These are phyloP conservation scores for Setaria italica DNA, from an alignment of 202 grass and related monocot genomes.

Conservation along the genomic window DNA sequence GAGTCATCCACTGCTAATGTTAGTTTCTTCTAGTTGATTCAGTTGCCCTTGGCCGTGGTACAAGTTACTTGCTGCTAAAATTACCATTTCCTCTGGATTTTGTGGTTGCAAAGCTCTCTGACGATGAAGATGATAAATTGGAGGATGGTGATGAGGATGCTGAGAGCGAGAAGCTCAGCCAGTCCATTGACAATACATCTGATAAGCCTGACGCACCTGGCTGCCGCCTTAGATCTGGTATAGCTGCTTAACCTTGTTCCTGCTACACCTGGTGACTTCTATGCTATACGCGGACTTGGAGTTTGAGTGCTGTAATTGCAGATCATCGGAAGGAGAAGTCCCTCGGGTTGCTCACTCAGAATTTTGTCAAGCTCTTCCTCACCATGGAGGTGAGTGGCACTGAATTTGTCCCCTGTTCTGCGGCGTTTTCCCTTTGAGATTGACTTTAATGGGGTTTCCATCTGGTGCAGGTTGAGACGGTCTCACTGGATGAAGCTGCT, in stretches of 20 bases:
- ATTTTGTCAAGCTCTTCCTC: constrained; percentile 96
- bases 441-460: constrained; percentile 10
- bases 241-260: background rate
- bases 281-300: background rate
- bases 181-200: constrained; percentile 37
- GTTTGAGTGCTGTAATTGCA: background rate
- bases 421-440: background rate
- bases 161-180: constrained; percentile 64
- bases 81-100: background rate
- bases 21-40: constrained; percentile 20
- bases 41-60: background rate
- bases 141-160: constrained; percentile 58
- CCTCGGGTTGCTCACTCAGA: constrained; percentile 84
- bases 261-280: background rate
- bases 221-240: constrained; percentile 72
- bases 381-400: constrained; percentile 63
- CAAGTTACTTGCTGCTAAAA: constrained; percentile 25
- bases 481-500: constrained; percentile 85
- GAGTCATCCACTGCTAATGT: constrained; percentile 51
- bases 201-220: constrained; percentile 37
- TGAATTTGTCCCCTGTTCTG: background rate
- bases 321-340: constrained; percentile 91
- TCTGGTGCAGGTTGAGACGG: constrained; percentile 55
- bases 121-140: constrained; percentile 72
- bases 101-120: constrained; percentile 49